Evolutionary conservation across 768 basidiomycete genomes (phyloP).

Genomic region (Lentinula lateritia): DNA sequence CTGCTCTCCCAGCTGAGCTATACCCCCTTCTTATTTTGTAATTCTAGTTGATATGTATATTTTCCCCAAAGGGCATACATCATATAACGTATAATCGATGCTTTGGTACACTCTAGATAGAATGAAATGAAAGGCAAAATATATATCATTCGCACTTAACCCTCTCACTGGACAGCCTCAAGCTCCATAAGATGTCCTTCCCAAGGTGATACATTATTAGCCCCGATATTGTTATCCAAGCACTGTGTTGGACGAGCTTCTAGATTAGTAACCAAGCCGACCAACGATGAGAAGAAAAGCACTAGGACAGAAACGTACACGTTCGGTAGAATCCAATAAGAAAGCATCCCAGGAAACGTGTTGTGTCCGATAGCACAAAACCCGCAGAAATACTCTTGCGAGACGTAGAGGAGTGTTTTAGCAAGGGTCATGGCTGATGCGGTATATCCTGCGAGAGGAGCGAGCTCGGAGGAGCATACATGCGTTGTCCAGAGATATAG

Average conservation of each 20-base stretch:
- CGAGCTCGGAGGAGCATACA: slow-evolving; percentile 54
- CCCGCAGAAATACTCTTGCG: slow-evolving; percentile 74
- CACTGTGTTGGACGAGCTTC: not conserved
- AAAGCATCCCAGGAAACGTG: slow-evolving; percentile 35
- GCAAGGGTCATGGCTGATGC: slow-evolving; percentile 73
- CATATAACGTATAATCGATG: not conserved
- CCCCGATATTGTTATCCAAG: not conserved
- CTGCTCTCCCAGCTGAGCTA: not conserved
- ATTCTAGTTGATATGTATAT: too few species aligned
- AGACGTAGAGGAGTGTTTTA: slow-evolving; percentile 82
- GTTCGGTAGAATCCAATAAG: slow-evolving; percentile 74
- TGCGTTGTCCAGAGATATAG: slow-evolving; percentile 74
- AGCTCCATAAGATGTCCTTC: not conserved
- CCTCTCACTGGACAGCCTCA: not conserved
- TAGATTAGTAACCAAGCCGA: not conserved
- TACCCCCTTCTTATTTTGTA: too few species aligned
- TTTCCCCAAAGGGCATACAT: too few species aligned
- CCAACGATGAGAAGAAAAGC: not conserved
- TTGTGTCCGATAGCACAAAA: slow-evolving; percentile 79
- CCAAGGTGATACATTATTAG: slow-evolving; percentile 3
- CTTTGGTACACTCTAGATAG: not conserved
- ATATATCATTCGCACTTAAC: not conserved
- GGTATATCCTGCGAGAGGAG: slow-evolving; percentile 63
- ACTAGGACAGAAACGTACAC: slow-evolving; percentile 43
- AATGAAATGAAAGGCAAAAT: not conserved